Evolutionary conservation across 2,329 filamentous ascomycete genomes (phyloP).

Genomic region (Botryosphaeria dothidea): DNA sequence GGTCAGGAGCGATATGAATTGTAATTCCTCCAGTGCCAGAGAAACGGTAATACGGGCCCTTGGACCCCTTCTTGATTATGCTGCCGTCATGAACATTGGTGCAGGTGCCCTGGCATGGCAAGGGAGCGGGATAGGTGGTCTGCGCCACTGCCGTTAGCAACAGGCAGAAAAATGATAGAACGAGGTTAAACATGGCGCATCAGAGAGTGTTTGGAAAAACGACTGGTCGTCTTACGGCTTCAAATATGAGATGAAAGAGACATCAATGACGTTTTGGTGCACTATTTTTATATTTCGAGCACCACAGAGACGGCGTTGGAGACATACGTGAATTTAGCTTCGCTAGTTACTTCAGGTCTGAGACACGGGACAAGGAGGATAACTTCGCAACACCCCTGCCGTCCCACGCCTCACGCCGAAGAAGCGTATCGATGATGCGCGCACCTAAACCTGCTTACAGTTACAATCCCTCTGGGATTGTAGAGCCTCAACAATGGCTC

Average conservation of each 20-base stretch:
- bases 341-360: too few relatives aligned
- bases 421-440: too few relatives aligned
- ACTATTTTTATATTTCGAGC: background rate
- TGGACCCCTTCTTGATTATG: slow-evolving; percentile 40
- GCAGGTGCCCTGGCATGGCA: slow-evolving; percentile 40
- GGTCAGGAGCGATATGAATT: slow-evolving; percentile 44
- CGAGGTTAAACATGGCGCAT: background rate
- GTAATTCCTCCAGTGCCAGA: slow-evolving; percentile 50
- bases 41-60: slow-evolving; percentile 52
- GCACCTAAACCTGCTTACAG: too few relatives aligned
- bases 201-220: background rate
- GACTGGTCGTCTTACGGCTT: background rate
- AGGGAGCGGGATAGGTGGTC: slow-evolving; percentile 30
- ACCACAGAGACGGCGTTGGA: background rate
- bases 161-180: background rate
- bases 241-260: background rate
- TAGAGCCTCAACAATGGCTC: too few relatives aligned
- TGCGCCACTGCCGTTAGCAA: background rate
- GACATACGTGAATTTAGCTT: background rate
- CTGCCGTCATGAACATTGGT: slow-evolving; percentile 48
- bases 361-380: too few relatives aligned
- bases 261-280: background rate
- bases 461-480: too few relatives aligned
- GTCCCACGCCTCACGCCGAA: too few relatives aligned
- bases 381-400: too few relatives aligned